Percentiles rank a stretch among this genome's conserved stretches.
These are phyloP conservation scores for Eremomyces bilateralis DNA, from an alignment of 495 filamentous ascomycete genomes.

Conservation along the genomic window DNA sequence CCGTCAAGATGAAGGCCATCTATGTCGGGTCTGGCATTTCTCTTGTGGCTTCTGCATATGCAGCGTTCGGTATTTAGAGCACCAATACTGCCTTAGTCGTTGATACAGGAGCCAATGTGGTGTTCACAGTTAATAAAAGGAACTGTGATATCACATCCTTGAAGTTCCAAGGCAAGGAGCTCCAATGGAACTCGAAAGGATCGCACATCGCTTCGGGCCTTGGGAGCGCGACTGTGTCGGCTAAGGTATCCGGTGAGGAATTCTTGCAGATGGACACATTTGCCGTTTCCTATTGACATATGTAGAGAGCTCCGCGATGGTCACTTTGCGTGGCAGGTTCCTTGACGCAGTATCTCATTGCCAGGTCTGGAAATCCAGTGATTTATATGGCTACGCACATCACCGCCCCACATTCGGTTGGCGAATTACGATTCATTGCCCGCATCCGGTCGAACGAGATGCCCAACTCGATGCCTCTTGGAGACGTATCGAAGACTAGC, in stretches of 20 bases:
- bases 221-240: slow-evolving; percentile 33
- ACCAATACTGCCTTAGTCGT: slow-evolving; percentile 22
- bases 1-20: too few relatives aligned
- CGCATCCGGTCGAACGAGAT: slow-evolving; percentile 33
- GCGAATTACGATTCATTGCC: slow-evolving; percentile 43
- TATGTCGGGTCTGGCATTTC: too few relatives aligned
- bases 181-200: slow-evolving; percentile 29
- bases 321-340: slow-evolving; percentile 37
- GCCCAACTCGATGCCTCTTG: slow-evolving; percentile 31
- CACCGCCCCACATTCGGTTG: slow-evolving; percentile 33
- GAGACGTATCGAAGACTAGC: slow-evolving; percentile 27
- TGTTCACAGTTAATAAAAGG: slow-evolving; percentile 32
- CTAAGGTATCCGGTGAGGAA: slow-evolving; percentile 21
- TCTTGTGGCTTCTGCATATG: too few relatives aligned
- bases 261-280: slow-evolving; percentile 2
- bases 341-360: slow-evolving; percentile 41
- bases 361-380: slow-evolving; percentile 32
- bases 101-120: slow-evolving; percentile 30
- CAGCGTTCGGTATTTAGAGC: slow-evolving; percentile 8
- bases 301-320: slow-evolving; percentile 31
- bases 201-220: slow-evolving; percentile 41
- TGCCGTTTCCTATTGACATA: slow-evolving; percentile 2
- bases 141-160: slow-evolving; percentile 45
- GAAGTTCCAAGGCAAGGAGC: slow-evolving; percentile 32
- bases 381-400: slow-evolving; percentile 45